Base-by-base conservation (phyloP, 225 moss, liverwort and hornwort species). In the Sphagnum contortum region DNA sequence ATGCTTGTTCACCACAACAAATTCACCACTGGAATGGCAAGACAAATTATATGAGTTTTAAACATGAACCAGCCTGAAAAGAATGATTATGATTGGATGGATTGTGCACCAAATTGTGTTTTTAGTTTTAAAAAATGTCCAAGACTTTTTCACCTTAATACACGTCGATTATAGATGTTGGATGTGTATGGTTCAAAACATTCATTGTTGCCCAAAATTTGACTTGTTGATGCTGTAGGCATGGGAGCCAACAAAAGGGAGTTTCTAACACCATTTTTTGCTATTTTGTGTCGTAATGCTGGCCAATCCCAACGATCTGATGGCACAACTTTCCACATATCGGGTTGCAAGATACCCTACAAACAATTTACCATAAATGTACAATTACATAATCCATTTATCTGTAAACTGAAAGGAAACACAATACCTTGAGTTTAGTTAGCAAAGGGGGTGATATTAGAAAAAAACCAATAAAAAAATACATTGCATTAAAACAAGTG, bases 1-100 rank as follows among this genome's bases (percentile, higher is more conserved):
- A 65, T 92, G 92, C 63, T 98, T 98, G 84, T 98, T 98, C 46
- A 98, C 96, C 5, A 98, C 96, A 45, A 98, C 92, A 55, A 88
- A 98, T 60, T 98, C 96, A 0, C 96, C 96, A 81, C 96, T 98
- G 88, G 62, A 29, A 29, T 1, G 1, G 29, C 29, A 29, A 29
- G 29, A 29, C 29, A 29, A 29, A 29, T 29, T 29, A 29, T 29
- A 29, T 29, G 29, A 29, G 29, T 29, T 29, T 29, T 29, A 29
- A 29, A 29, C 29, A 29, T 29, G 29, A 29, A 29, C 29, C 0
- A 29, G 29, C 1, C 1, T 29, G 29, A 29, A 29, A 29, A 29
- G 0, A 29, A 29, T 44, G 29, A 29, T 29, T 29, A 29, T 29
- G 0, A 29, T 29, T 29, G 29, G 1, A 29, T 29, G 29, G 29